Evolutionary conservation across 352 stramenopile genomes (phyloP).

Genomic region (Phytophthora citricola): DNA sequence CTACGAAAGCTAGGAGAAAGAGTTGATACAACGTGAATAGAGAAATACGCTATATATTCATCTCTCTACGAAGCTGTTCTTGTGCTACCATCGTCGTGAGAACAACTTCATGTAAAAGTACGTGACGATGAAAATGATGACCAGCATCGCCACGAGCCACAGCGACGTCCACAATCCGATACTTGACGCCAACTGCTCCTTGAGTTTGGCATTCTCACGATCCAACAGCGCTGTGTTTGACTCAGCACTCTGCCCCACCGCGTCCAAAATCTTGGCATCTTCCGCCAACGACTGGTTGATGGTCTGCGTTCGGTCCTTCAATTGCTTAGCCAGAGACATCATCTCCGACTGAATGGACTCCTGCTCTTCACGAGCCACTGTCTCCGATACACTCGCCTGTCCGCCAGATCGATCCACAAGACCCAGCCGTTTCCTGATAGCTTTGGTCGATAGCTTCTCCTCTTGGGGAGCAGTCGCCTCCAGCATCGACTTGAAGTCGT

Average conservation of each 20-base stretch:
- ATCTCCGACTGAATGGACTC: slow-evolving; percentile 81
- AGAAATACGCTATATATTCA: slow-evolving; percentile 21
- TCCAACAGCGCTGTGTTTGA: slow-evolving; percentile 67
- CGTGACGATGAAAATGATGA: slow-evolving; percentile 70
- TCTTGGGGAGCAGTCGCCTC: slow-evolving; percentile 37
- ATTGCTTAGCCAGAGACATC: slow-evolving; percentile 69
- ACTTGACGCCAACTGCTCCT: slow-evolving; percentile 70
- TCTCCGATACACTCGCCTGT: slow-evolving; percentile 47
- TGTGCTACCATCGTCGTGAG: slow-evolving; percentile 51
- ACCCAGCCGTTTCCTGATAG: slow-evolving; percentile 65
- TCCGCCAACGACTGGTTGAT: slow-evolving; percentile 78
- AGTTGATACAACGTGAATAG: slow-evolving; percentile 5
- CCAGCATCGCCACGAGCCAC: slow-evolving; percentile 63
- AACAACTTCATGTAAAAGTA: slow-evolving; percentile 89
- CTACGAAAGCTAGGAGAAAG: slow-evolving; percentile 54
- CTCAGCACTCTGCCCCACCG: slow-evolving; percentile 73
- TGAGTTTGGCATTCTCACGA: slow-evolving; percentile 66
- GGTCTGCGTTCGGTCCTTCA: slow-evolving; percentile 77
- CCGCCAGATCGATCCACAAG: slow-evolving; percentile 45
- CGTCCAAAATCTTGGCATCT: slow-evolving; percentile 80
- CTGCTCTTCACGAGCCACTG: slow-evolving; percentile 62
- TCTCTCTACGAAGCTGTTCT: not conserved
- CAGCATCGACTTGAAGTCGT: slow-evolving; percentile 74
- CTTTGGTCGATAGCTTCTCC: slow-evolving; percentile 62
- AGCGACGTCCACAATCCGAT: slow-evolving; percentile 83